Percentiles rank a stretch among this genome's conserved stretches.
Conservation (phyloP, 345 rosid species). For the Aquilaria yunnanensis region DNA sequence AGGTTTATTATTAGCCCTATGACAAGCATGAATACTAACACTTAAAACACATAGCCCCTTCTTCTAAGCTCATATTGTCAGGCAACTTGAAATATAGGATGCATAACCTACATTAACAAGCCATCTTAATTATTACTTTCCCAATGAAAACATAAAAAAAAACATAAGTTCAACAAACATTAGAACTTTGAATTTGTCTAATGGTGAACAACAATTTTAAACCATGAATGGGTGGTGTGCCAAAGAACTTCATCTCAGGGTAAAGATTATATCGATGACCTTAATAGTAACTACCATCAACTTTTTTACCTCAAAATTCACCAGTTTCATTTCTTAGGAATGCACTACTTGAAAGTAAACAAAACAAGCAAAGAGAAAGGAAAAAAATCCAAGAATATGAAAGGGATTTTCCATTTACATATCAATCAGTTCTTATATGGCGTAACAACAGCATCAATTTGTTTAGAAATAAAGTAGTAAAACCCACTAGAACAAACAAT, state of each 20-base stretch:
- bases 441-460: no score
- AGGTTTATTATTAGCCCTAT: slow-evolving; percentile 69
- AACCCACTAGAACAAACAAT: no score
- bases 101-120: slow-evolving; percentile 48
- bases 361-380: not conserved
- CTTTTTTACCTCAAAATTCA: slow-evolving; percentile 74
- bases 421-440: no score
- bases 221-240: slow-evolving; percentile 87
- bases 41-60: slow-evolving; percentile 94
- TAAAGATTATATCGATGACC: slow-evolving; percentile 83
- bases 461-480: no score
- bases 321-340: slow-evolving; percentile 63
- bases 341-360: not conserved
- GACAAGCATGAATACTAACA: slow-evolving; percentile 92
- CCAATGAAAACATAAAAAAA: no score
- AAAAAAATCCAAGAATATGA: not conserved
- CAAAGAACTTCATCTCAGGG: slow-evolving; percentile 90
- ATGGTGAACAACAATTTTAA: not conserved
- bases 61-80: slow-evolving; percentile 85
- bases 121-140: no score
- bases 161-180: no score
- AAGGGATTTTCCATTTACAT: not conserved
- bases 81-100: slow-evolving; percentile 92
- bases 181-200: no score
- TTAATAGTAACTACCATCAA: slow-evolving; percentile 85